phyloP scores from a whole-genome alignment of 192 early-diverging fungal genomes.

The Coemansia sp. region DNA sequence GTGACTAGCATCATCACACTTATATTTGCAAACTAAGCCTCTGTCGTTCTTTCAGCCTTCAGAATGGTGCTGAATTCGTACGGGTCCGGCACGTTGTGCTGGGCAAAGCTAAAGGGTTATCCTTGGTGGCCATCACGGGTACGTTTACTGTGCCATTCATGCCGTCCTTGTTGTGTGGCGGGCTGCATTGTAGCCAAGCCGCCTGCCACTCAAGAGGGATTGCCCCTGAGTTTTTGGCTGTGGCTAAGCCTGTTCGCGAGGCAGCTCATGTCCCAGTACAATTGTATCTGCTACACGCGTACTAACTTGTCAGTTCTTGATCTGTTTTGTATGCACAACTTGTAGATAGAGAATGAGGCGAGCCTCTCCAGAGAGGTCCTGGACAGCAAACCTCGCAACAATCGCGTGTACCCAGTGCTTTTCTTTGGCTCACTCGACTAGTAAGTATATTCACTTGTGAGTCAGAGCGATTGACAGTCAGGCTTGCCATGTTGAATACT shows the following conservation, averaged over 20 bases:
- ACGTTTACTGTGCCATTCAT: slow-evolving; percentile 23
- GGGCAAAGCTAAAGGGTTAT: slow-evolving; percentile 59
- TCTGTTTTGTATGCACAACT: neutral
- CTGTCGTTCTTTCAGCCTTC: neutral
- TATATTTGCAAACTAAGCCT: neutral
- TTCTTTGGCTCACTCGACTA: slow-evolving; percentile 60
- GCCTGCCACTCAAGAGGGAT: slow-evolving; percentile 2
- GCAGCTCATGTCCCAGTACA: neutral
- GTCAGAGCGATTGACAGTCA: neutral
- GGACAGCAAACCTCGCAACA: slow-evolving; percentile 55
- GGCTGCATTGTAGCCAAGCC: neutral
- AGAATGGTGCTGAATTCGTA: slow-evolving; percentile 51
- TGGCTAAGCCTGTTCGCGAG: neutral
- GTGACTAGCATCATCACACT: neutral
- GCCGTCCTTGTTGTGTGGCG: neutral
- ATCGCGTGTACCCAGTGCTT: slow-evolving; percentile 54
- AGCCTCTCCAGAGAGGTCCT: slow-evolving; percentile 43
- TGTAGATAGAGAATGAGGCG: slow-evolving; percentile 55
- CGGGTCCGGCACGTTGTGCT: slow-evolving; percentile 53
- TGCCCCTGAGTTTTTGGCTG: neutral
- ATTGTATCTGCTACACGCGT: neutral
- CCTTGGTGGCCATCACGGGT: slow-evolving; percentile 61
- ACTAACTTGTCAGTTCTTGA: slow-evolving; percentile 6
- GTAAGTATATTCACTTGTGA: slow-evolving; percentile 41
- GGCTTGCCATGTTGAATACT: neutral